Evolutionary conservation across 768 basidiomycete species (phyloP).

Genomic region (Pleurotus ostreatus): DNA sequence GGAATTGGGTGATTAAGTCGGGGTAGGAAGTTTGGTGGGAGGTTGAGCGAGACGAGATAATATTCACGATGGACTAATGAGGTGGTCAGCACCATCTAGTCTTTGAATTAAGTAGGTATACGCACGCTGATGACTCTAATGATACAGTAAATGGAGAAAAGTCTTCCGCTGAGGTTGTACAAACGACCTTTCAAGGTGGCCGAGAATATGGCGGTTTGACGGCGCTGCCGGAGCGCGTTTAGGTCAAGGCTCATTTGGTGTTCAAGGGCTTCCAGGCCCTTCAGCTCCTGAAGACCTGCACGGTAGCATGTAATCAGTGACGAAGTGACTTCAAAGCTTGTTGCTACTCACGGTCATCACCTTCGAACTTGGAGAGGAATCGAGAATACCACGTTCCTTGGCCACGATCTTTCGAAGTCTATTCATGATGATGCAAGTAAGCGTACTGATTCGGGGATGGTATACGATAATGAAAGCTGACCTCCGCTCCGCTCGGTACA

Average conservation of each 20-base stretch:
- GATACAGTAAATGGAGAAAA: constrained; percentile 68
- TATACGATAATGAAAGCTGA: constrained; percentile 12
- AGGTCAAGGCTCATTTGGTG: constrained; percentile 62
- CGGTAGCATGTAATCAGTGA: neutral
- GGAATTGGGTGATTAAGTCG: constrained; percentile 36
- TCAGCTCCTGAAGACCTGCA: constrained; percentile 52
- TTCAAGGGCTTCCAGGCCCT: constrained; percentile 64
- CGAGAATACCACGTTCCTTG: constrained; percentile 44
- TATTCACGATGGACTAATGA: constrained; percentile 47
- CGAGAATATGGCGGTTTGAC: constrained; percentile 44
- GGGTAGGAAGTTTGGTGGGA: constrained; percentile 31
- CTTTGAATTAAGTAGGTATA: neutral
- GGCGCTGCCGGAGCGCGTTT: constrained; percentile 43
- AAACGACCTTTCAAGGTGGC: constrained; percentile 53
- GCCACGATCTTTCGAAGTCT: neutral
- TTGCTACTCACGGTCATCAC: constrained; percentile 35
- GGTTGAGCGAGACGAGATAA: constrained; percentile 34
- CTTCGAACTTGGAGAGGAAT: constrained; percentile 46
- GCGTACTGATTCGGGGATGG: no score
- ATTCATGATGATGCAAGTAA: constrained; percentile 8
- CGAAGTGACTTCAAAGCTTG: neutral
- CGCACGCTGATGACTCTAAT: constrained; percentile 60
- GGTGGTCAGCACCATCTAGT: neutral
- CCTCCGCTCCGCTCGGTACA: constrained; percentile 16
- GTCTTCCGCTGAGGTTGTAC: constrained; percentile 38